These are phyloP conservation scores for Penicillium cosmopolitanum DNA, from an alignment of 495 filamentous ascomycete genomes.

Conservation along the genomic window DNA sequence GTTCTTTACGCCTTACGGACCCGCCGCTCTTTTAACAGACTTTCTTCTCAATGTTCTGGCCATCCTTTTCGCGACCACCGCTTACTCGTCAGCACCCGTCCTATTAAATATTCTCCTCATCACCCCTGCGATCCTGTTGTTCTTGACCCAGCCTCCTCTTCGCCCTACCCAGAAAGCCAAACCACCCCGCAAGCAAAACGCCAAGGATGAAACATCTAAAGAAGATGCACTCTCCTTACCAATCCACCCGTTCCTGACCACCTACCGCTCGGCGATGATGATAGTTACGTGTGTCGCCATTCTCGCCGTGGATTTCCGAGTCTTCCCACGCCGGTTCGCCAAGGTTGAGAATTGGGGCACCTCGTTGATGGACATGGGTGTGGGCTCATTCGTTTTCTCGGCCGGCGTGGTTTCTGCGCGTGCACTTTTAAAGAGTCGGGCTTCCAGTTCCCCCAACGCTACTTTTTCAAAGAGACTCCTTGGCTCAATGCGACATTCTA, in stretches of 20 bases:
- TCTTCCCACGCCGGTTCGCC: conserved; percentile 92
- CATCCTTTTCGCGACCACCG: conserved; percentile 80
- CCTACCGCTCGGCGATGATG: conserved; percentile 89
- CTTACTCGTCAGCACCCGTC: conserved; percentile 77
- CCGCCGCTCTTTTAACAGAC: conserved; percentile 71
- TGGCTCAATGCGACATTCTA: conserved; percentile 71
- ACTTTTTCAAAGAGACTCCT: conserved; percentile 59
- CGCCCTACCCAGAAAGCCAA: conserved; percentile 56
- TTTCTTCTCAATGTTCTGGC: conserved; percentile 84
- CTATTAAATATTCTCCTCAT: conserved; percentile 78
- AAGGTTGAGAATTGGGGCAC: conserved; percentile 99
- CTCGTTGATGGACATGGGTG: conserved; percentile 96
- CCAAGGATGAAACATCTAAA: conserved; percentile 30
- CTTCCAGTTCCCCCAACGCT: conserved; percentile 36
- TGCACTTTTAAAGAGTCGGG: conserved; percentile 74
- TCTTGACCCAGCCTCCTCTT: conserved; percentile 49
- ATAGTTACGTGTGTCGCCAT: conserved; percentile 91
- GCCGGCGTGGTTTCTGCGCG: conserved; percentile 90
- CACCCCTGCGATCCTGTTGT: conserved; percentile 66
- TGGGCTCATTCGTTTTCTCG: conserved; percentile 97
- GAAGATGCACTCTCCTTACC: conserved; percentile 59
- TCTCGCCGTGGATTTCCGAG: conserved; percentile 92
- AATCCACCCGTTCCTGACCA: conserved; percentile 87
- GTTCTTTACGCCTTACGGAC: conserved; percentile 78
- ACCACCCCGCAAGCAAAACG: conserved; percentile 54